These are phyloP conservation scores for Atkinsonella texensis DNA, from an alignment of 2,329 filamentous ascomycete genomes.

Conservation along the genomic window DNA sequence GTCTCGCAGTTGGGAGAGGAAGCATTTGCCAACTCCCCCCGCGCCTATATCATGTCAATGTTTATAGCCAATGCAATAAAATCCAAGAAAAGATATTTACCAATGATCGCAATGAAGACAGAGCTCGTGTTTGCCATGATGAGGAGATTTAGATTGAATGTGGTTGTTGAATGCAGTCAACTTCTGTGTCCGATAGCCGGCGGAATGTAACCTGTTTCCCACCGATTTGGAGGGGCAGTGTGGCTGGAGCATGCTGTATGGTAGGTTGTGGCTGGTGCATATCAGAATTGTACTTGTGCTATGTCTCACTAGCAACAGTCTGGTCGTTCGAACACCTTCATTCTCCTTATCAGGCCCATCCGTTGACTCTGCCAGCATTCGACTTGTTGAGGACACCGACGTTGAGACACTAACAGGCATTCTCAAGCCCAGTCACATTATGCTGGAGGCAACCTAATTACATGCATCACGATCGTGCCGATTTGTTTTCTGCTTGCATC, in stretches of 20 bases:
- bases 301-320: too few relatives aligned
- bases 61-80: conserved; percentile 7
- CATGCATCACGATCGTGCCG: too few relatives aligned
- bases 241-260: conserved; percentile 3
- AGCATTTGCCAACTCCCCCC: conserved; percentile 85
- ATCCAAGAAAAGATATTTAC: conserved; percentile 16
- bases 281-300: too few relatives aligned
- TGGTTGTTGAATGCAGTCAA: conserved; percentile 12
- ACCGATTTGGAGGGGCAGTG: conserved; percentile 6
- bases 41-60: conserved; percentile 46
- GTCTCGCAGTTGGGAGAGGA: conserved; percentile 67
- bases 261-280: neutral
- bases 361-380: too few relatives aligned
- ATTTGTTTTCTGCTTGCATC: too few relatives aligned
- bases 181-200: conserved; percentile 25
- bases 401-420: too few relatives aligned
- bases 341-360: too few relatives aligned
- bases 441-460: too few relatives aligned
- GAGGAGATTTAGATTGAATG: conserved; percentile 4
- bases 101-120: conserved; percentile 41
- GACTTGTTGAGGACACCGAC: too few relatives aligned
- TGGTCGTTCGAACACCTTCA: too few relatives aligned
- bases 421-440: too few relatives aligned
- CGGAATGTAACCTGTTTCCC: conserved; percentile 7
- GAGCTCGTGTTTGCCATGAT: conserved; percentile 34